phyloP scores from a whole-genome alignment of 2,329 filamentous ascomycete species.

The Trichoderma sp. region DNA sequence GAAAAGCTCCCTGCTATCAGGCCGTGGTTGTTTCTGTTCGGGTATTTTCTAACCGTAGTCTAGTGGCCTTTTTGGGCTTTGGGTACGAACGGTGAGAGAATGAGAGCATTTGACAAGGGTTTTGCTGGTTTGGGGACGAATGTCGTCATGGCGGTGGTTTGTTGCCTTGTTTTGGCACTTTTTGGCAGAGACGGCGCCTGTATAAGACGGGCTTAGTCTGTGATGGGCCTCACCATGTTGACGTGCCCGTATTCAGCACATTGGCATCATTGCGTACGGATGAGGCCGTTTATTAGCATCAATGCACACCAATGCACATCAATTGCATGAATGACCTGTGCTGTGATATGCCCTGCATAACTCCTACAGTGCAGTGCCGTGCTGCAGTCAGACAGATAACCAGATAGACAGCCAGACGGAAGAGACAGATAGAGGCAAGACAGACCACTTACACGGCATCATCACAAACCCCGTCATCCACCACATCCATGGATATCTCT shows the following conservation, averaged over 20 bases:
- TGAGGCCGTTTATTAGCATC: not conserved
- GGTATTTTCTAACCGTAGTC: not conserved
- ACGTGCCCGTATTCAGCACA: not conserved
- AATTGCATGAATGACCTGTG: too few species aligned
- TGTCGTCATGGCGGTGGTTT: not conserved
- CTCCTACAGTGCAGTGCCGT: not conserved
- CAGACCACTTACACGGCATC: not conserved
- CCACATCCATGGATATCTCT: not conserved
- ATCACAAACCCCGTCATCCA: not conserved
- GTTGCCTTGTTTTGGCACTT: not conserved
- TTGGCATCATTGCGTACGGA: not conserved
- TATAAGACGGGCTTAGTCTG: not conserved
- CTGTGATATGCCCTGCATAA: not conserved
- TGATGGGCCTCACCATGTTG: not conserved
- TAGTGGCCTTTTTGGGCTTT: not conserved
- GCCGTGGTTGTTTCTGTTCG: not conserved
- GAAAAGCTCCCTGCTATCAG: not conserved
- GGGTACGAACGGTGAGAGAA: not conserved
- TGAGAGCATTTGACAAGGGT: not conserved
- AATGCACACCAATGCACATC: not conserved
- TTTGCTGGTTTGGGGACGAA: not conserved
- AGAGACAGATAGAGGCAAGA: not conserved
- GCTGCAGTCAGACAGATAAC: not conserved
- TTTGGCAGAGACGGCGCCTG: not conserved
- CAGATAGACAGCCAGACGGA: not conserved